Percentiles rank a stretch among this genome's conserved stretches.
Evolutionary conservation across 768 basidiomycete species (phyloP).

Genomic region (Pleurotus citrinopileatus): DNA sequence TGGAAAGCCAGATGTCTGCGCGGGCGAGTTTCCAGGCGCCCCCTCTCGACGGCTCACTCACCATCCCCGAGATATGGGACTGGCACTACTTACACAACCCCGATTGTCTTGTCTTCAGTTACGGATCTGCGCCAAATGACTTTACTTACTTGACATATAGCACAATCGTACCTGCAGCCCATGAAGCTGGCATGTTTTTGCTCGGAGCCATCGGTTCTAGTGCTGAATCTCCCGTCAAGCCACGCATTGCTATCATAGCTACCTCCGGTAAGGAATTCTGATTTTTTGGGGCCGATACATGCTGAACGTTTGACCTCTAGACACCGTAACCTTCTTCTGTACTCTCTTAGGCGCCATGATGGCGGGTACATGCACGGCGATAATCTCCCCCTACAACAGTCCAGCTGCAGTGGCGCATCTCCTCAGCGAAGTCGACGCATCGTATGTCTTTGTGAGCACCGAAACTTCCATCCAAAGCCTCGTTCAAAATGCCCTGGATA

Average conservation of each 20-base stretch:
- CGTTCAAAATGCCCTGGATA: background rate
- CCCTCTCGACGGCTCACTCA: constrained; percentile 5
- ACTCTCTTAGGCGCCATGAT: constrained; percentile 27
- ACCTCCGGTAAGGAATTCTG: constrained; percentile 10
- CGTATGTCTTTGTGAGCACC: constrained; percentile 20
- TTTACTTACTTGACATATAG: constrained; percentile 26
- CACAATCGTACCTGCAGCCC: constrained; percentile 20
- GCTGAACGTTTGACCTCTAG: constrained; percentile 12
- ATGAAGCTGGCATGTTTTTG: constrained; percentile 22
- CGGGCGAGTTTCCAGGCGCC: background rate
- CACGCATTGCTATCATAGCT: constrained; percentile 14
- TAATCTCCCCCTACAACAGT: constrained; percentile 36
- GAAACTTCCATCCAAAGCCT: constrained; percentile 12
- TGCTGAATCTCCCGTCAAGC: constrained; percentile 2
- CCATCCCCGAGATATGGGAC: constrained; percentile 6
- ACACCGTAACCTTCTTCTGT: constrained; percentile 30
- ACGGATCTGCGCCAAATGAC: constrained; percentile 7
- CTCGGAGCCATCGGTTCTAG: constrained; percentile 13
- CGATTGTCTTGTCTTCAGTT: constrained; percentile 14
- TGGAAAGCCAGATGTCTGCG: background rate
- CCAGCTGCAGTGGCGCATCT: constrained; percentile 41
- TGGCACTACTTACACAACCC: constrained; percentile 1
- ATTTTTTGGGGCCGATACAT: background rate
- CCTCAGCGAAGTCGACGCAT: constrained; percentile 16
- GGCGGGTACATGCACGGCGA: constrained; percentile 29